Evolutionary conservation across 2,329 filamentous ascomycete species (phyloP).

Genomic region (Hypoxylon sp.): DNA sequence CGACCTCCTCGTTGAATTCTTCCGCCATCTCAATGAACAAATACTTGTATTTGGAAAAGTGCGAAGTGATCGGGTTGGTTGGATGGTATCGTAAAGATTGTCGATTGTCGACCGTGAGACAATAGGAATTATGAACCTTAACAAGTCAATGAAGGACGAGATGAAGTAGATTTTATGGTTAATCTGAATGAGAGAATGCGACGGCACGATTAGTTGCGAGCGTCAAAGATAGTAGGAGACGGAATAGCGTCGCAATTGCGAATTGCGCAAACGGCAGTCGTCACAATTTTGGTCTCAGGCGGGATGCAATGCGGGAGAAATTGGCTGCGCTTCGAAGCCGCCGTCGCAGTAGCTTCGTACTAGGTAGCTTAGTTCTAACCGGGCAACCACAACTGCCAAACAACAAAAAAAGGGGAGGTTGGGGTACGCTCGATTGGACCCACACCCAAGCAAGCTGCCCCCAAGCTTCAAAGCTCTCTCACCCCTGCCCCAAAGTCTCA

Average conservation of each 20-base stretch:
- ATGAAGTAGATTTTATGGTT: neutral
- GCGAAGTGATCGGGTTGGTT: conserved; percentile 4
- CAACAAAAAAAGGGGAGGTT: conserved; percentile 13
- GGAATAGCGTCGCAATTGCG: conserved; percentile 13
- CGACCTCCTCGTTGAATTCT: conserved; percentile 52
- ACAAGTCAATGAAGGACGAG: conserved; percentile 6
- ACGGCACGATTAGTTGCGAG: neutral
- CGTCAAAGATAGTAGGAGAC: conserved; percentile 8
- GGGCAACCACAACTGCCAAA: no score
- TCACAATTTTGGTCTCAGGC: conserved; percentile 4
- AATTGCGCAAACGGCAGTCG: conserved; percentile 20
- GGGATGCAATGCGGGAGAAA: conserved; percentile 10
- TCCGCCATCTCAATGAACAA: conserved; percentile 49
- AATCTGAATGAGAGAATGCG: conserved; percentile 28
- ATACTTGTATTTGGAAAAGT: neutral
- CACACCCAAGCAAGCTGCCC: neutral
- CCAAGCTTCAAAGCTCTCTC: neutral
- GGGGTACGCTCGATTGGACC: conserved; percentile 16
- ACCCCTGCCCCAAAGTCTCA: neutral
- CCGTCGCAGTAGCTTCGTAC: conserved; percentile 2
- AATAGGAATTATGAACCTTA: neutral
- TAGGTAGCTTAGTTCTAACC: no score
- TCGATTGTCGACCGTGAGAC: neutral
- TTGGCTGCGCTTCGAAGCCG: conserved; percentile 2
- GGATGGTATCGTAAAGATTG: conserved; percentile 3